Percentiles rank a stretch among this genome's conserved stretches.
Evolutionary conservation across 148 eudicot genomes (phyloP).

Genomic region (Fagopyrum esculentum): DNA sequence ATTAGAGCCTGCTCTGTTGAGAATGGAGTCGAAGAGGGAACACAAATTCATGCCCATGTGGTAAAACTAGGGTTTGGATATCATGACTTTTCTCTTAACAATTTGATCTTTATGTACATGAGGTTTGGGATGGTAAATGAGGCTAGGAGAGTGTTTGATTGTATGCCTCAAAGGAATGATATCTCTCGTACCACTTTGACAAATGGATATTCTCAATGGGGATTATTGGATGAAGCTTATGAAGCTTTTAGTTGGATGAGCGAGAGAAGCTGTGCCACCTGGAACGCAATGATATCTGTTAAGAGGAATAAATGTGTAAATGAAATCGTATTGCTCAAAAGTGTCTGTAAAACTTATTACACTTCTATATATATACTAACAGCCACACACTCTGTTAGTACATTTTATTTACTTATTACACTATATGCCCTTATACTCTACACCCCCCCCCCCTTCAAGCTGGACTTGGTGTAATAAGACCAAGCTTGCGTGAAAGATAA

Average conservation of each 20-base stretch:
- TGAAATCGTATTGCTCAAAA: too few species aligned
- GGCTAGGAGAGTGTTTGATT: conserved; percentile 42
- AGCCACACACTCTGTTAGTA: too few species aligned
- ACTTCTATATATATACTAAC: too few species aligned
- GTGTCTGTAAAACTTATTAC: too few species aligned
- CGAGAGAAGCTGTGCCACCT: conserved; percentile 37
- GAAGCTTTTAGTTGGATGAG: conserved; percentile 38
- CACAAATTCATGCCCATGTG: conserved; percentile 62
- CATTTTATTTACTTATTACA: too few species aligned
- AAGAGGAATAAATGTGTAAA: too few species aligned
- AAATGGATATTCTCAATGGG: conserved; percentile 61
- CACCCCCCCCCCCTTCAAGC: too few species aligned
- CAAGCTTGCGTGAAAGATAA: too few species aligned
- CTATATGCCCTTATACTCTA: too few species aligned
- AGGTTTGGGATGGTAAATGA: conserved; percentile 43
- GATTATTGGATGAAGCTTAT: conserved; percentile 47
- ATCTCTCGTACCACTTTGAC: conserved; percentile 78
- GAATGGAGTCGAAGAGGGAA: conserved; percentile 37
- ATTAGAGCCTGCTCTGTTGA: conserved; percentile 39
- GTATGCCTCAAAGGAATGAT: conserved; percentile 37
- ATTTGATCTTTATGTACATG: conserved; percentile 69
- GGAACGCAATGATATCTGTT: conserved; percentile 56
- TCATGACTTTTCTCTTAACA: conserved; percentile 51
- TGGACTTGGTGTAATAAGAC: too few species aligned
- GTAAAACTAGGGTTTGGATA: conserved; percentile 41